Evolutionary conservation across 208 protist species (phyloP), one percentile per base, ranked within the genome.

Genomic region (Acanthamoeba healyi): DNA sequence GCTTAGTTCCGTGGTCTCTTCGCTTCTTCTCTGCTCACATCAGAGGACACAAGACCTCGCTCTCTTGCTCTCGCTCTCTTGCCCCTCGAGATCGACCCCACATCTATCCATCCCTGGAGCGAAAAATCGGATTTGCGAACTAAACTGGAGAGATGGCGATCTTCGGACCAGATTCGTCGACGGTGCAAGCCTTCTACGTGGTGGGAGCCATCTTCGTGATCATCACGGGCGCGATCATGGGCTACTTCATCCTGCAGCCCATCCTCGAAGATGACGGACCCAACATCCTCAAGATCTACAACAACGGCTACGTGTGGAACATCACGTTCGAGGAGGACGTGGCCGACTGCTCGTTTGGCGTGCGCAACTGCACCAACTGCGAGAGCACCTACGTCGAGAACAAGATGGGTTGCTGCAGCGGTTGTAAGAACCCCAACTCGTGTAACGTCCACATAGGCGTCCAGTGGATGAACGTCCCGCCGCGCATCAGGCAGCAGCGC

Each of bases 231-330:
- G 63, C n/a, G 4, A 72, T 72, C 29, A 72, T 72, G 63, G 63
- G 63, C 63, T 72, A 72, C 29, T 72, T 72, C 63, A 72, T 72
- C 63, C 63, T 72, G 7, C n/a, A 72, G 63, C 63, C 63, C 34
- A 72, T 72, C 26, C 63, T 72, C 63, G n/a, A 72, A 2, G 63
- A 72, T 1, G 15, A 10, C 7, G 63, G 63, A 38, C 15, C 63
- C 34, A 29, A 72, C 63, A 38, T 12, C n/a, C 63, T 12, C 6
- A 72, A 72, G 63, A 72, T 72, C 26, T 72, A 72, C 63, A 29
- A 72, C 63, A 72, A 72, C 63, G 63, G 63, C 34, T 72, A 72
- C 34, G 63, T 72, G 63, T 72, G 63, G 63, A 72, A 72, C 63
- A 72, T 72, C 34, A 72, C 63, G 63, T 29, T 72, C n/a, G 63